These are phyloP conservation scores for Rhodotorula babjevae DNA, from an alignment of 768 basidiomycete genomes.

Conservation along the genomic window DNA sequence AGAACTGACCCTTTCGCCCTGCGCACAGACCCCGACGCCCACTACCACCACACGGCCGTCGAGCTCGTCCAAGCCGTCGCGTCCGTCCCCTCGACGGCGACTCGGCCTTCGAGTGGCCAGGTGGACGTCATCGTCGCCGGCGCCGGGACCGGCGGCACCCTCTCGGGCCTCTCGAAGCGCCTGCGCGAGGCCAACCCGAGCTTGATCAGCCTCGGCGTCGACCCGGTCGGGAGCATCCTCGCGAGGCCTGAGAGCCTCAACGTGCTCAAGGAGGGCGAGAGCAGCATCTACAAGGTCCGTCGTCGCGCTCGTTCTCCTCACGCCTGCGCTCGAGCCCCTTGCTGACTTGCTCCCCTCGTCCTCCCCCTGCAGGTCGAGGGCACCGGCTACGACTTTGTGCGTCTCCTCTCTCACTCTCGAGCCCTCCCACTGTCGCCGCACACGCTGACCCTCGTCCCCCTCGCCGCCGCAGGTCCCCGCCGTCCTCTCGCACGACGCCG, in stretches of 20 bases:
- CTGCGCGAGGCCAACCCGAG: constrained; percentile 75
- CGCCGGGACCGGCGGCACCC: constrained; percentile 91
- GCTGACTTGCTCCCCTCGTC: background rate
- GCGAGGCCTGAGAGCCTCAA: constrained; percentile 68
- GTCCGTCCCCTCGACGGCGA: constrained; percentile 80
- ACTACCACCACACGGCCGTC: constrained; percentile 81
- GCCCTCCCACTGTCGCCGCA: too few relatives aligned
- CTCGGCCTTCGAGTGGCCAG: constrained; percentile 54
- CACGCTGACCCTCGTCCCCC: background rate
- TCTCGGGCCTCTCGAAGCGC: constrained; percentile 78
- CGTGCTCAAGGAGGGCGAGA: constrained; percentile 49
- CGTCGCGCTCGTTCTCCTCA: too few relatives aligned
- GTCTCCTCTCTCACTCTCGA: constrained; percentile 6
- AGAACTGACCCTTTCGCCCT: background rate
- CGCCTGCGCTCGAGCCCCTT: too few relatives aligned
- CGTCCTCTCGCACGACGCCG: constrained; percentile 66
- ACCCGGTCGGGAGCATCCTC: constrained; percentile 91
- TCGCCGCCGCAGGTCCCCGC: constrained; percentile 56
- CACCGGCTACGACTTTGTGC: constrained; percentile 60
- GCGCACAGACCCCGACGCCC: constrained; percentile 53
- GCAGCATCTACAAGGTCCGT: constrained; percentile 55
- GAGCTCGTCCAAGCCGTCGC: constrained; percentile 82
- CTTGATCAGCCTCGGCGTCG: constrained; percentile 74
- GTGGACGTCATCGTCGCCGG: constrained; percentile 78
- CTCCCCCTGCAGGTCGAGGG: constrained; percentile 62